Percentiles rank a stretch among this genome's conserved stretches.
phyloP scores from a whole-genome alignment of 352 stramenopile species.

The Phytophthora hibernalis region DNA sequence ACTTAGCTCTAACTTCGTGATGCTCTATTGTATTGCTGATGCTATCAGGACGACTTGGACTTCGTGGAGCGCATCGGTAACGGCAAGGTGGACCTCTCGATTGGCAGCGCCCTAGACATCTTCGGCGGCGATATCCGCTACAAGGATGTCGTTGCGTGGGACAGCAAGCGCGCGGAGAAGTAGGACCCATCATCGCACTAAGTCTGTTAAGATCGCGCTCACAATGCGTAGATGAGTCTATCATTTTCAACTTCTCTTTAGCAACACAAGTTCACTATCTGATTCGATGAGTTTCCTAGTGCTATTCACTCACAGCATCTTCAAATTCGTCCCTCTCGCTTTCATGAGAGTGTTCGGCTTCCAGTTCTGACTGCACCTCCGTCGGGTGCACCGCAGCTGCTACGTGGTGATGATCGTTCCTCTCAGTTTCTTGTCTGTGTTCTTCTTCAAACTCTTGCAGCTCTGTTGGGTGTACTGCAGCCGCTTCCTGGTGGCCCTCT shows the following conservation, averaged over 20 bases:
- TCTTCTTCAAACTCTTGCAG: slow-evolving; percentile 16
- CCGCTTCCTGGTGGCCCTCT: slow-evolving; percentile 13
- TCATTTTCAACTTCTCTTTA: slow-evolving; percentile 2
- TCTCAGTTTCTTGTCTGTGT: background rate
- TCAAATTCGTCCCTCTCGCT: slow-evolving; percentile 39
- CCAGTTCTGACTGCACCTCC: slow-evolving; percentile 1
- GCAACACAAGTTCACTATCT: background rate
- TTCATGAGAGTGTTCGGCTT: slow-evolving; percentile 4
- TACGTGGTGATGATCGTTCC: slow-evolving; percentile 8
- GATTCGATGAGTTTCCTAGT: background rate
- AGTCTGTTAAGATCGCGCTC: background rate
- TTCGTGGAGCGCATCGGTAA: slow-evolving; percentile 93
- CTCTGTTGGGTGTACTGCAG: slow-evolving; percentile 14
- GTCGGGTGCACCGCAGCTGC: background rate
- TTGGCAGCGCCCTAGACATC: slow-evolving; percentile 97
- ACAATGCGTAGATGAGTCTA: slow-evolving; percentile 4
- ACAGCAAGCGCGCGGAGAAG: slow-evolving; percentile 47
- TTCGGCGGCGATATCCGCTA: slow-evolving; percentile 96
- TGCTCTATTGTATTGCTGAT: background rate
- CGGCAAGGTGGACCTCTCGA: slow-evolving; percentile 97
- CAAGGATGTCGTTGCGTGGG: slow-evolving; percentile 94
- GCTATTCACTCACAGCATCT: slow-evolving; percentile 41
- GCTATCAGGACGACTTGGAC: slow-evolving; percentile 92
- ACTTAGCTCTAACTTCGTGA: background rate
- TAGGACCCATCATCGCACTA: background rate